Base-by-base conservation (phyloP, 2,329 filamentous ascomycete species). In the Atkinsonella texensis region DNA sequence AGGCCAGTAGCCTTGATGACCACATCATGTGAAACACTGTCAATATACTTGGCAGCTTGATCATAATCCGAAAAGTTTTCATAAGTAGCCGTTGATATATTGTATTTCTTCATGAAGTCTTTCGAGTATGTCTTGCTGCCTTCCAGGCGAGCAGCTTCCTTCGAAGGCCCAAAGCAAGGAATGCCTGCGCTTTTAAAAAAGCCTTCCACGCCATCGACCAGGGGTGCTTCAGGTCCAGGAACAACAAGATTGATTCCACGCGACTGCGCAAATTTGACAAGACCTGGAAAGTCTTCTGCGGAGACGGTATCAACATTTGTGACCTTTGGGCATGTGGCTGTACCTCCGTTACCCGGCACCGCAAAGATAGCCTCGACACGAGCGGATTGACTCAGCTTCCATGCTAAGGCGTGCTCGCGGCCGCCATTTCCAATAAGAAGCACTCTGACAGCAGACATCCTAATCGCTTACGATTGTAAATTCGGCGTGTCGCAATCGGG, bases 91-190 rank as follows among this genome's bases (percentile, higher is more conserved):
- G 93, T 97, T 39, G 91, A 90, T 60, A 98, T 95, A 61, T 79
- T 78, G 70, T 95, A 82, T 58, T 84, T 83, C 68, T 86, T 84
- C 93, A 97, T 98, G 65, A 97, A 97, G 68, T 97, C 90, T 67
- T 98, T 98, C 55, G 87, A 89, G 68, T 94, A 97, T 11, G 91
- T 87, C 75, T 98, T 98, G 72, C 87, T 94, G 54, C 93, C 93
- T 70, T 98, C 93, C 79, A 98, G 88, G 44, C 80, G 79, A 17
- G 93, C 90, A 20, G 93, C 91, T 47, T 81, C 81, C 70, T 86
- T 83, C 52, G 83, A 86, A 5, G 93, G 93, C 2, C 91, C 93
- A 63, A 96, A 97, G 68, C 82, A 85, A 59, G 80, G 78, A 64
- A 95, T 89, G 46, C 84, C 83, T 48, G 79, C 84, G 49, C 70